These are phyloP conservation scores for Lagerstroemia speciosa DNA, from an alignment of 345 rosid species.

Conservation along the genomic window DNA sequence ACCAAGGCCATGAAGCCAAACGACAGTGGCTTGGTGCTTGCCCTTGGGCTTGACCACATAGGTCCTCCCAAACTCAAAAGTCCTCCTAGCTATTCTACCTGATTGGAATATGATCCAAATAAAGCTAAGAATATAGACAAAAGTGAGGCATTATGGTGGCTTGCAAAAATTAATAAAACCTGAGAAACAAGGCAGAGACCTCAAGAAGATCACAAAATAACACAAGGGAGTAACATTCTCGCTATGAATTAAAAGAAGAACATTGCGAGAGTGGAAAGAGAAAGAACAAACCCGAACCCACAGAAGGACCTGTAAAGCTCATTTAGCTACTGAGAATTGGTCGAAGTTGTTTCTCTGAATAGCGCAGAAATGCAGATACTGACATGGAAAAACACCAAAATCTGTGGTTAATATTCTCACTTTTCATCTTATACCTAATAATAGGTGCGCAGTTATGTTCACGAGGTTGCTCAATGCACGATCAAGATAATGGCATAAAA, in stretches of 20 bases:
- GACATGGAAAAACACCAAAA: conserved; percentile 13
- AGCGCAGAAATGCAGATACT: conserved; percentile 12
- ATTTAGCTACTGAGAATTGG: conserved; percentile 26
- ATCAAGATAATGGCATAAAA: background rate
- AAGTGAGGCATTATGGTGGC: background rate
- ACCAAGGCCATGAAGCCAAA: conserved; percentile 97
- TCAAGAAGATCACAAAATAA: background rate
- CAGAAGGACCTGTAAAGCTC: conserved; percentile 69
- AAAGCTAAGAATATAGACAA: background rate
- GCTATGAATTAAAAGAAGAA: background rate
- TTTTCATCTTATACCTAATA: background rate
- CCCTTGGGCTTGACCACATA: conserved; percentile 94
- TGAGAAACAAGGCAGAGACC: background rate
- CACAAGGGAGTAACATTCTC: background rate
- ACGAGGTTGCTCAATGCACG: background rate
- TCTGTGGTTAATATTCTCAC: background rate
- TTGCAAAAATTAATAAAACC: background rate
- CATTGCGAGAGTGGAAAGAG: conserved; percentile 2
- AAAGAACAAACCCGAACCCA: conserved; percentile 52
- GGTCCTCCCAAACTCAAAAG: conserved; percentile 78
- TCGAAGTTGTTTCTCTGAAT: background rate
- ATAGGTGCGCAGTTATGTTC: background rate
- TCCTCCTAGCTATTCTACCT: conserved; percentile 44
- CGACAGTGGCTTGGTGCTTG: conserved; percentile 91
- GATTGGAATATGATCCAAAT: conserved; percentile 11